A percentile compares a stretch with the other conserved stretches of the same genome.
phyloP scores from a whole-genome alignment of 2,329 filamentous ascomycete species.

The Pyricularia sp. region DNA sequence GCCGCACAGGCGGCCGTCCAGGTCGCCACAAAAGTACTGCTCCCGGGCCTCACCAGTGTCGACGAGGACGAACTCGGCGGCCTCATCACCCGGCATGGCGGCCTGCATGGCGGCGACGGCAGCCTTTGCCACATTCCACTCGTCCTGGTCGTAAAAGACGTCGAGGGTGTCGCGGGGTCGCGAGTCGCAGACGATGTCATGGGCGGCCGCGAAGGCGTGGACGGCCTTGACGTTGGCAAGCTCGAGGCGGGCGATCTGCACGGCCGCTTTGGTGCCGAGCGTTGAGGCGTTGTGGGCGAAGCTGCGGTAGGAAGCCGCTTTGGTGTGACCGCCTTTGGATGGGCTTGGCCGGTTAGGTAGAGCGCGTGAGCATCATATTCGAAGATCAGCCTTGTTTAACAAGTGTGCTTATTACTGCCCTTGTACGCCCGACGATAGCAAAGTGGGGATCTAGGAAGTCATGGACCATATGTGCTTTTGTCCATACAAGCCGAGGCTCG shows the following conservation, averaged over 20 bases:
- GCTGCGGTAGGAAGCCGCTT: constrained; percentile 34
- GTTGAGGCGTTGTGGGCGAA: constrained; percentile 35
- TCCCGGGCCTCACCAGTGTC: constrained; percentile 28
- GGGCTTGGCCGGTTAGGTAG: not conserved
- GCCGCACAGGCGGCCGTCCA: constrained; percentile 27
- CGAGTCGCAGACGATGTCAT: constrained; percentile 41
- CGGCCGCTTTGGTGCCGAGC: constrained; percentile 34
- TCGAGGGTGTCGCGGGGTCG: constrained; percentile 44
- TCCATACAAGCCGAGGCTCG: not conserved
- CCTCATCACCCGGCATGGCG: constrained; percentile 30
- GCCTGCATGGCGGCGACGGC: constrained; percentile 34
- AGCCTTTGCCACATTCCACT: constrained; percentile 25
- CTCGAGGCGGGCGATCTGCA: constrained; percentile 41
- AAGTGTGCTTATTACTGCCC: not conserved
- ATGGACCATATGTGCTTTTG: no score
- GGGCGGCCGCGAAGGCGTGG: constrained; percentile 39
- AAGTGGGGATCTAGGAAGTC: not conserved
- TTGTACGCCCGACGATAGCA: not conserved
- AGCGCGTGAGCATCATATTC: constrained; percentile 2
- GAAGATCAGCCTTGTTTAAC: not conserved
- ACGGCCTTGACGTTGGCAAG: constrained; percentile 43
- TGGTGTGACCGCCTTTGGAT: constrained; percentile 24
- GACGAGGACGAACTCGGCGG: constrained; percentile 34
- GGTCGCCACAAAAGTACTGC: constrained; percentile 26
- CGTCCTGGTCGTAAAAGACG: constrained; percentile 40